Evolutionary conservation across 768 basidiomycete genomes (phyloP), one percentile per base, ranked within the genome.

Genomic region (Mycena olivaceomarginata): DNA sequence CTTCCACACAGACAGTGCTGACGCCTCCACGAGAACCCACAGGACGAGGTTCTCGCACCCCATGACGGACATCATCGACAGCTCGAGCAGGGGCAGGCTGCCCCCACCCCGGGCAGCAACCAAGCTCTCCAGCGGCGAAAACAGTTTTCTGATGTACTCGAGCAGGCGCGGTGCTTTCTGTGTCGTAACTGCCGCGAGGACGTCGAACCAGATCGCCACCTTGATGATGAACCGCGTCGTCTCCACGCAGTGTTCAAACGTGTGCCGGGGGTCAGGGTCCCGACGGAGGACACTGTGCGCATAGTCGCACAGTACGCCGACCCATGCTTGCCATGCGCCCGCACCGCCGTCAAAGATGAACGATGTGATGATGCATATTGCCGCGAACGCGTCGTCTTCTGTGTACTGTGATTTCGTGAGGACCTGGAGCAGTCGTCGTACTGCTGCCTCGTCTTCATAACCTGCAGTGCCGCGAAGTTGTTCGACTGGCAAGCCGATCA

Each of bases 181-280:
- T n/a, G 90, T 92, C 22, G 95, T 94, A 67, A 94, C 90, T 1
- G 93, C 92, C 13, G 94, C 95, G 67, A 96, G 89, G 46, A 96
- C 94, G 82, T 97, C 96, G 83, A 96, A 96, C 96, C 96, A 97
- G 71, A 96, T 92, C 18, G 94, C 92, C 37, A 95, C 94, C 84
- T 95, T 95, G 85, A 96, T 89, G 82, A 96, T 93, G 84, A 96
- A 96, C 45, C 85, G 91, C 83, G 86, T 89, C 85, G 87, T 92
- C 88, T 87, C 89, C n/a, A 82, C 78, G 79, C 90, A 92, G 18
- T 76, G 70, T 45, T 86, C 74, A 13, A 95, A 87, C 11, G 89
- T 89, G 65, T 88, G 86, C 67, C 86, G 85, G 10, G 90, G 87
- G 37, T 88, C 87, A 43, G 80, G 80, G 80, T 87, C 81, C 41